Evolutionary conservation across 306 rosid species (phyloP), one percentile per base, ranked within the genome.

Genomic region (Vigna unguiculata): DNA sequence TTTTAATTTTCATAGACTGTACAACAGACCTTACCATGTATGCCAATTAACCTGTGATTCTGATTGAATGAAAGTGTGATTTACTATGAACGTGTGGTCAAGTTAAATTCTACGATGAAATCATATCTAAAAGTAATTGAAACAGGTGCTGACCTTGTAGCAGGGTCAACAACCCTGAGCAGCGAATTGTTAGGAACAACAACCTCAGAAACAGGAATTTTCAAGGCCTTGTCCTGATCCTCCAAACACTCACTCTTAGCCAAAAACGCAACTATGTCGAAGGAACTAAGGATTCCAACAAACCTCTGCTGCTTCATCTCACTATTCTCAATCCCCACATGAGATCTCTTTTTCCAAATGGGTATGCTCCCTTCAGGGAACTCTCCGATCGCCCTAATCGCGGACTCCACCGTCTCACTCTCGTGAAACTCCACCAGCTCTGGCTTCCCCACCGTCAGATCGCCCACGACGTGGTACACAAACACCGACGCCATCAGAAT

Each of bases 401-500:
- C 99, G 51, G 90, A 85, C 59, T 89, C 98, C 48, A 96, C 85
- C 62, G 97, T 87, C 85, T 93, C 99, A 17, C 84, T 85, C 38
- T 91, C 99, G 57, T 80, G 78, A 32, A 93, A 93, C 85, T 96
- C 99, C 83, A 63, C 94, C 87, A 93, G 52, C 86, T 96, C 99
- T 1, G 99, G 99, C 83, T 96, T 96, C 80, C 99, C 99, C 74
- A 93, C 97, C 64, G 99, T 96, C 45, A 96, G 92, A 90, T 96
- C 99, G 20, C 94, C 99, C 53, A 96, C 97, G 34, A 96, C 99
- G 30, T 96, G 99, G 74, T 92, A 88, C 63, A 96, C 75, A 63
- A 96, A 93, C 88, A 96, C 98, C 49, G 99, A 96, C 1, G 98
- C 99, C 99, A 96, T 95, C 32, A 65, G 41, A 77, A 71, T 1